Evolutionary conservation across 2,329 filamentous ascomycete species (phyloP).

Genomic region (Hypoxylon sp.): DNA sequence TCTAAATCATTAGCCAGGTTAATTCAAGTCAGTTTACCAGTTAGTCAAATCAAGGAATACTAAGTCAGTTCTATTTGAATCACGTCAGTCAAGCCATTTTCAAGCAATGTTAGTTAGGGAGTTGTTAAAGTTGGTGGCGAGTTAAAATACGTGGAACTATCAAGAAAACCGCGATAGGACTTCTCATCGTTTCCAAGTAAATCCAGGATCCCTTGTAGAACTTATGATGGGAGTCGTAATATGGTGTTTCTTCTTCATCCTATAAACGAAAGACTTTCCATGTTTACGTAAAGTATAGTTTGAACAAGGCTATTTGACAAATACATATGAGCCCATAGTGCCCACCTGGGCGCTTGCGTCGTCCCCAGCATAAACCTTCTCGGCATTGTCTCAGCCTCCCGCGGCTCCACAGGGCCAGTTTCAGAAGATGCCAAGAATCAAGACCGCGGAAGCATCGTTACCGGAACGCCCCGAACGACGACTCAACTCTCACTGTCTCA

Average conservation of each 20-base stretch:
- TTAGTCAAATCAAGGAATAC: no score
- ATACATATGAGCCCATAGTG: background rate
- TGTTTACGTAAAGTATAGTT: background rate
- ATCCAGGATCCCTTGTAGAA: no score
- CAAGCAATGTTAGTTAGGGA: no score
- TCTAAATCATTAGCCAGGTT: no score
- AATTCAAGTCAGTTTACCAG: no score
- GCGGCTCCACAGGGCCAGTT: slow-evolving; percentile 5
- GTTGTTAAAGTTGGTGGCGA: no score
- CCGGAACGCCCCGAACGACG: background rate
- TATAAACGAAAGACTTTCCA: background rate
- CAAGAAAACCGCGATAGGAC: no score
- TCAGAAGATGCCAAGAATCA: slow-evolving; percentile 9
- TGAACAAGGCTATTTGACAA: background rate
- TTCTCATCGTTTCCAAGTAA: no score
- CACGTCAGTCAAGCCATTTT: no score
- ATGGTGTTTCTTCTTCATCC: background rate
- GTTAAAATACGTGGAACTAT: no score
- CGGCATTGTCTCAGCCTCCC: slow-evolving; percentile 11
- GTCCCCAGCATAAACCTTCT: background rate
- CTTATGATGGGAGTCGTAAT: background rate
- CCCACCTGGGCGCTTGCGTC: background rate
- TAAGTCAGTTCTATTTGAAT: no score
- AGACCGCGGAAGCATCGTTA: background rate
- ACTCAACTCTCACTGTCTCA: background rate